These are phyloP conservation scores for Phytophthora sansomeana DNA, from an alignment of 352 stramenopile genomes.

Conservation along the genomic window DNA sequence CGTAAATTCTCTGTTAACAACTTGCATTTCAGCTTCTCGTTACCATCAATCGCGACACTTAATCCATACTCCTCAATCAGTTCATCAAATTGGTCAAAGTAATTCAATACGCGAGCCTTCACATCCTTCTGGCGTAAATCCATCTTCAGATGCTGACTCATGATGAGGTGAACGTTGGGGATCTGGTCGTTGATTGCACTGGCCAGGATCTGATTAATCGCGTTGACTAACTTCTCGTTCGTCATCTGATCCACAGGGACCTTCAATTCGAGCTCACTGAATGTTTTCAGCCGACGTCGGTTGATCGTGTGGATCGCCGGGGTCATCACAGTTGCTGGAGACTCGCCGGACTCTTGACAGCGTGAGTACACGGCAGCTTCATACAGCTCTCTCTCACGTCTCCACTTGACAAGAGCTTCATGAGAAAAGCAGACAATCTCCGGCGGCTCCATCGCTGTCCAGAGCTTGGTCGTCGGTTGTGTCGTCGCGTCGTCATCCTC, in stretches of 20 bases:
- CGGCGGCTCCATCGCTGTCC: not conserved
- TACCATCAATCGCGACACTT: not conserved
- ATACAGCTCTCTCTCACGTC: constrained; percentile 2
- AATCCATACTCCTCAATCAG: constrained; percentile 7
- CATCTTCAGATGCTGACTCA: no score
- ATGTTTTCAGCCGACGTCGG: no score
- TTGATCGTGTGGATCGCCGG: constrained; percentile 9
- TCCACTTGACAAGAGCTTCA: constrained; percentile 10
- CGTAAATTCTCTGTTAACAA: constrained; percentile 7
- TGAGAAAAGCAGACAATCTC: constrained; percentile 1
- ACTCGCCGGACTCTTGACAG: constrained; percentile 10
- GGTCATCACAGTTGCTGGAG: not conserved
- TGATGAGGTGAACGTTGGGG: no score
- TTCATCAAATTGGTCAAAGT: constrained; percentile 12
- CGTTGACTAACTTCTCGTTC: no score
- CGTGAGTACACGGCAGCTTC: not conserved
- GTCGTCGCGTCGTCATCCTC: no score
- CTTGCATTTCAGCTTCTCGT: constrained; percentile 10
- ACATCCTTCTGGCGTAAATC: constrained; percentile 5
- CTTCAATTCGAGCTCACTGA: no score
- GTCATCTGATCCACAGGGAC: no score
- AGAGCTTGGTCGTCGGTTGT: no score
- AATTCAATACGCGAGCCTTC: constrained; percentile 3
- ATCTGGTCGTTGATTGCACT: no score
- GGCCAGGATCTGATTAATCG: no score